Evolutionary conservation across 1,284 basidiomycete species (phyloP).

Genomic region (Sphagnurus paluster): DNA sequence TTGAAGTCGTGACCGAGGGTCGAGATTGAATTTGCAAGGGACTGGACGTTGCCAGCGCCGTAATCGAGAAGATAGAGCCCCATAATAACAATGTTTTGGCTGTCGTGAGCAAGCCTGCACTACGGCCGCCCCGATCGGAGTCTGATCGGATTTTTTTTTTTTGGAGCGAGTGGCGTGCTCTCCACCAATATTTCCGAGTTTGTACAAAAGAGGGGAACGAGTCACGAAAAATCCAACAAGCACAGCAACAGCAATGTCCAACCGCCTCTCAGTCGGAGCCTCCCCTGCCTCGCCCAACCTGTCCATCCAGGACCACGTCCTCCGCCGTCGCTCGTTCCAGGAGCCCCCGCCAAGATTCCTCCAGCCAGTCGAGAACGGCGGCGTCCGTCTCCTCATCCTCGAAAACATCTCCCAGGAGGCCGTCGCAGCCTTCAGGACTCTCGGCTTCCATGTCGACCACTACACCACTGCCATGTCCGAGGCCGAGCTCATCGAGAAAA

Average conservation of each 20-base stretch:
- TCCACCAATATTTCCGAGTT: constrained; percentile 10
- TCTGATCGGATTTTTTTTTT: constrained; percentile 22
- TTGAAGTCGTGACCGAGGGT: constrained; percentile 88
- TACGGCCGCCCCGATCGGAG: constrained; percentile 5
- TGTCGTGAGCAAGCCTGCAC: too few relatives aligned
- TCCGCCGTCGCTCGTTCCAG: constrained; percentile 61
- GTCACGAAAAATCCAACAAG: constrained; percentile 21
- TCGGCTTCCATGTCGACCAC: constrained; percentile 96
- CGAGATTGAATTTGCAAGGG: constrained; percentile 90
- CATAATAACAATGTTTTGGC: constrained; percentile 51
- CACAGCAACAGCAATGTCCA: too few relatives aligned
- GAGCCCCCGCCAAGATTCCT: constrained; percentile 31
- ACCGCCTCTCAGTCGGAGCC: constrained; percentile 46
- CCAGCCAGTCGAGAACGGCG: constrained; percentile 77
- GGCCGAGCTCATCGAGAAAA: constrained; percentile 88
- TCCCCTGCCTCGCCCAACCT: constrained; percentile 37
- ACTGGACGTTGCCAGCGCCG: constrained; percentile 93
- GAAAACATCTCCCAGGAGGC: constrained; percentile 97
- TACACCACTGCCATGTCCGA: constrained; percentile 86
- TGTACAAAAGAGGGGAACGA: constrained; percentile 8
- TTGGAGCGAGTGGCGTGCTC: constrained; percentile 18
- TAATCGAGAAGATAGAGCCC: constrained; percentile 91
- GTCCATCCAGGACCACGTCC: constrained; percentile 42
- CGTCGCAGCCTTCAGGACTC: constrained; percentile 75
- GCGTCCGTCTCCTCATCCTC: constrained; percentile 78